A percentile compares a stretch with the other conserved stretches of the same genome.
phyloP scores from a whole-genome alignment of 2,329 filamentous ascomycete species.

The Beauveria sp. region DNA sequence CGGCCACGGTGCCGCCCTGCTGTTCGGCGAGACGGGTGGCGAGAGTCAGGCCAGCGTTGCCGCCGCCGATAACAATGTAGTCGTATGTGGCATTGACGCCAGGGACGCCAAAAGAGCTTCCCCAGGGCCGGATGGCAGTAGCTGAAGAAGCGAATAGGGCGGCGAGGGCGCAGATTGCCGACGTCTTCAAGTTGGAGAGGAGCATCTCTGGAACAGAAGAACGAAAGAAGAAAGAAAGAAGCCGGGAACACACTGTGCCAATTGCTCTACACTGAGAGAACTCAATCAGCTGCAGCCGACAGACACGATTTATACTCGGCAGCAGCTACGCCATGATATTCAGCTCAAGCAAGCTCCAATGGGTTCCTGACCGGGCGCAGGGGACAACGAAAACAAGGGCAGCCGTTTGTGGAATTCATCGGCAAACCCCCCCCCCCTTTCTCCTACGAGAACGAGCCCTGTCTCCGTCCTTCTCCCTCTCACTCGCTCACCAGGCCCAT shows the following conservation, averaged over 20 bases:
- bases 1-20: constrained; percentile 18
- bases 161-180: neutral
- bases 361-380: neutral
- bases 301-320: neutral
- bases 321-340: neutral
- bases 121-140: neutral
- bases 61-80: constrained; percentile 24
- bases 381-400: neutral
- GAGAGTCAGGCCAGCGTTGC: constrained; percentile 23
- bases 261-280: neutral
- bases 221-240: neutral
- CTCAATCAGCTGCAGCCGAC: neutral
- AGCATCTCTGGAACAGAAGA: neutral
- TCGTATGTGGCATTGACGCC: constrained; percentile 15
- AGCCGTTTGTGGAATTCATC: neutral
- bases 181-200: neutral
- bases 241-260: neutral
- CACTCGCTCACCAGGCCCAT: neutral
- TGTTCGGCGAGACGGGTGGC: constrained; percentile 21
- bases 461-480: neutral
- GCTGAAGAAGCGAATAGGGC: neutral
- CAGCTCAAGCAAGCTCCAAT: neutral
- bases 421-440: neutral
- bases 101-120: constrained; percentile 14
- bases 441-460: neutral